Conservation (phyloP, 441 rosid genomes). For the Biscutella auriculata region DNA sequence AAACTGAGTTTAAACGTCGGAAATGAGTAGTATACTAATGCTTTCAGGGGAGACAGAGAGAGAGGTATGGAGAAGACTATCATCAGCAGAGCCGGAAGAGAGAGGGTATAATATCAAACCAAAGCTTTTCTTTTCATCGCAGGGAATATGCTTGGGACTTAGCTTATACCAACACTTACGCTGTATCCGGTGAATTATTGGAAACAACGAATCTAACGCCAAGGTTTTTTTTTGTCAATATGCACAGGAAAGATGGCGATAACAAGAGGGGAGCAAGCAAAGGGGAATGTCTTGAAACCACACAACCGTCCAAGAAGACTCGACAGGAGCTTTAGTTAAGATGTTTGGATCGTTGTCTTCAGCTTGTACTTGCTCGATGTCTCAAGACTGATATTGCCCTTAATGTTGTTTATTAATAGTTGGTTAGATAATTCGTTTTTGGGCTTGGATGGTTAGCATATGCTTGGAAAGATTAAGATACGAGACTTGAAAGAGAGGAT, state of each 20-base stretch:
- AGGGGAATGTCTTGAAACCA: neutral
- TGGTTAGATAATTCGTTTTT: neutral
- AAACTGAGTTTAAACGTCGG: neutral
- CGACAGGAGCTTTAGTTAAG: neutral
- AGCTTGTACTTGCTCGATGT: neutral
- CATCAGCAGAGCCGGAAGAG: neutral
- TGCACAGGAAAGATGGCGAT: slow-evolving; percentile 2
- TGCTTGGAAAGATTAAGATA: neutral
- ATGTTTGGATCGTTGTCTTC: neutral
- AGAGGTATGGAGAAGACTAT: slow-evolving; percentile 15
- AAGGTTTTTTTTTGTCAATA: neutral
- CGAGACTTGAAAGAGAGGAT: neutral
- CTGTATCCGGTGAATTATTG: neutral
- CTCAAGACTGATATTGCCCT: neutral
- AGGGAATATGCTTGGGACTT: neutral
- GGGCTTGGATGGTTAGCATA: neutral
- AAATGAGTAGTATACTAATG: neutral
- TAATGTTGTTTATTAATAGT: neutral
- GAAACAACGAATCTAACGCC: neutral
- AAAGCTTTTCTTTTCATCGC: neutral
- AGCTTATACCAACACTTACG: neutral
- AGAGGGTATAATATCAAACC: slow-evolving; percentile 5
- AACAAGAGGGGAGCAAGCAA: neutral
- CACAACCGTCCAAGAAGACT: slow-evolving; percentile 1
- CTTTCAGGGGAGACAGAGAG: slow-evolving; percentile 16